Percentiles rank a stretch among this genome's conserved stretches.
Evolutionary conservation across 2,329 filamentous ascomycete species (phyloP).

Genomic region (Calonectria honghensis): DNA sequence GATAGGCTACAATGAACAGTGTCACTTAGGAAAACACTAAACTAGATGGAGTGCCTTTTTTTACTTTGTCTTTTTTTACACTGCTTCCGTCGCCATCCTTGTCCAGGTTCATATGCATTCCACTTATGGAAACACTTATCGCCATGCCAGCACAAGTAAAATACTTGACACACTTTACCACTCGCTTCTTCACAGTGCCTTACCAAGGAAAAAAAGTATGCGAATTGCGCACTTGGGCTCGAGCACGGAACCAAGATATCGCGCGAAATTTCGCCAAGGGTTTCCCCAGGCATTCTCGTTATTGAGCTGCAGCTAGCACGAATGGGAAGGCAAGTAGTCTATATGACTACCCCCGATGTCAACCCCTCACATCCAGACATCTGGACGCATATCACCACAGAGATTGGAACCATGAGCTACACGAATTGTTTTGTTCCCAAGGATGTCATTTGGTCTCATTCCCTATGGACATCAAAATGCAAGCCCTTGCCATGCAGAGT

Average conservation of each 20-base stretch:
- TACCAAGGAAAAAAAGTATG: not conserved
- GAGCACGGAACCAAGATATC: not conserved
- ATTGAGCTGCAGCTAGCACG: slow-evolving; percentile 34
- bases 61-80: not conserved
- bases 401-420: slow-evolving; percentile 51
- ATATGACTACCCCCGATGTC: slow-evolving; percentile 35
- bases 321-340: slow-evolving; percentile 26
- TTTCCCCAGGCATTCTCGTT: slow-evolving; percentile 20
- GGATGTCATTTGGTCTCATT: slow-evolving; percentile 62
- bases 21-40: not conserved
- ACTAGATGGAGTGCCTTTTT: too few species aligned
- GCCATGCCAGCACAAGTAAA: not conserved
- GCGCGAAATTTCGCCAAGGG: not conserved
- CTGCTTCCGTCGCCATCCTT: not conserved
- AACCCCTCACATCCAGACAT: slow-evolving; percentile 28
- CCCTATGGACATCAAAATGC: slow-evolving; percentile 65
- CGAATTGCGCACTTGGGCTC: not conserved
- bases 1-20: not conserved
- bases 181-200: not conserved
- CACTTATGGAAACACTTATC: not conserved
- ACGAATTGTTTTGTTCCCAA: slow-evolving; percentile 52
- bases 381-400: slow-evolving; percentile 47
- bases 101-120: not conserved
- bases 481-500: slow-evolving; percentile 66
- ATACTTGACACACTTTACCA: not conserved